Conservation (phyloP, 169 alveolate species). For the Plasmodium inui region DNA sequence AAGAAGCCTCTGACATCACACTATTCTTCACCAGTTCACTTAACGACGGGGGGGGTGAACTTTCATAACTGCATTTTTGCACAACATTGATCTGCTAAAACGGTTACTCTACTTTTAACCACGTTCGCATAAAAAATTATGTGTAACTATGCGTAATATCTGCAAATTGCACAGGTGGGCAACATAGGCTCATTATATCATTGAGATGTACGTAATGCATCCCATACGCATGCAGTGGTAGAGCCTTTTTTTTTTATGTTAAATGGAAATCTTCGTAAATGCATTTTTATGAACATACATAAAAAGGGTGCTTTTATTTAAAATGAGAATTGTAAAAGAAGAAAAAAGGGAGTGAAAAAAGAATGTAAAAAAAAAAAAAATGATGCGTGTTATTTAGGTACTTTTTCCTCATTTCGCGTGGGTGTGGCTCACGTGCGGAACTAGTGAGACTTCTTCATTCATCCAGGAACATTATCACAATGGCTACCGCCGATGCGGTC, state of each 20-base stretch:
- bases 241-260: neutral
- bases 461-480: neutral
- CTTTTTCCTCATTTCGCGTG: neutral
- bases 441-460: neutral
- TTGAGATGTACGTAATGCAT: neutral
- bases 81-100: neutral
- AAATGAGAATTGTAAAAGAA: neutral
- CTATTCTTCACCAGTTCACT: neutral
- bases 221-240: neutral
- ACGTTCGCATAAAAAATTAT: neutral
- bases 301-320: slow-evolving; percentile 29
- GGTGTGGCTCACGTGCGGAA: neutral
- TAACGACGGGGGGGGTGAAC: neutral
- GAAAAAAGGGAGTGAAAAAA: neutral
- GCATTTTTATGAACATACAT: slow-evolving; percentile 43
- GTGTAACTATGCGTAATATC: neutral
- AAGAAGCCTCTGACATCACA: neutral
- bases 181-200: neutral
- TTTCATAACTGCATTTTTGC: neutral
- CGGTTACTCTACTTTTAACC: neutral
- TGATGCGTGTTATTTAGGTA: neutral
- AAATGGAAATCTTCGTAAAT: neutral
- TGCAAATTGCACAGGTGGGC: neutral
- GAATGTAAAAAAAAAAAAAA: neutral
- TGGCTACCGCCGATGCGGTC: neutral